Evolutionary conservation across 106 monocot species (phyloP), one percentile per base, ranked within the genome.

Genomic region (Acanthochlamys bracteata): DNA sequence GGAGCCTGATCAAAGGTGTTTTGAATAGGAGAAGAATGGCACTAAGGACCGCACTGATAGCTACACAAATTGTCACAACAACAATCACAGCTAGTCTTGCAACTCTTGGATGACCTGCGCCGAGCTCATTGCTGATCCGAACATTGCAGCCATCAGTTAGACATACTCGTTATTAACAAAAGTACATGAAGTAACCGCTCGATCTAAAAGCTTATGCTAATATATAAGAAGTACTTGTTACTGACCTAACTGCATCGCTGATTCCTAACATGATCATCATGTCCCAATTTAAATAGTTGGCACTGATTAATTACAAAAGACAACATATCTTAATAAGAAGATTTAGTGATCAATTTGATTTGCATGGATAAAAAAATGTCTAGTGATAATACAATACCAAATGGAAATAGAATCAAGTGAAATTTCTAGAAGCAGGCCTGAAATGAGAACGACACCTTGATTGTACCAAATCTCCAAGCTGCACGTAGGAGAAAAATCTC

Each of bases 381-480:
- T 51, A 51, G 51, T 15, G 51, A 51, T 51, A 19, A 14, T 17
- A 66, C 12, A 58, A 64, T 69, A 84, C 84, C 79, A 73, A 16
- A 92, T 79, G 10, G 86, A 91, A 16, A 86, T 65, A 17, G 86
- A 65, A 64, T 86, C 84, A 13, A 86, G 80, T 14, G 90, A 41
- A 21, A 91, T 73, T 15, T 71, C 79, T 21, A 75, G 39, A 15
- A 83, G 78, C 24, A 79, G 69, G 22, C 91, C 83, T 26, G 85
- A 59, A 0, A 84, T 16, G 7, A 81, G 71, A 24, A 78, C 78
- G 27, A 84, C 27, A 0, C 68, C 70, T 43, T 80, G 60, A 42
- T 68, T 61, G 66, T 89, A 89, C 86, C 82, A 86, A 7, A 85
- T 62, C 79, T 85, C 89, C 82, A 89, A 65, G 25, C 84, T 81